Evolutionary conservation across 2,329 filamentous ascomycete genomes (phyloP), one percentile per base, ranked within the genome.

Genomic region (Fusarium tricinctum): DNA sequence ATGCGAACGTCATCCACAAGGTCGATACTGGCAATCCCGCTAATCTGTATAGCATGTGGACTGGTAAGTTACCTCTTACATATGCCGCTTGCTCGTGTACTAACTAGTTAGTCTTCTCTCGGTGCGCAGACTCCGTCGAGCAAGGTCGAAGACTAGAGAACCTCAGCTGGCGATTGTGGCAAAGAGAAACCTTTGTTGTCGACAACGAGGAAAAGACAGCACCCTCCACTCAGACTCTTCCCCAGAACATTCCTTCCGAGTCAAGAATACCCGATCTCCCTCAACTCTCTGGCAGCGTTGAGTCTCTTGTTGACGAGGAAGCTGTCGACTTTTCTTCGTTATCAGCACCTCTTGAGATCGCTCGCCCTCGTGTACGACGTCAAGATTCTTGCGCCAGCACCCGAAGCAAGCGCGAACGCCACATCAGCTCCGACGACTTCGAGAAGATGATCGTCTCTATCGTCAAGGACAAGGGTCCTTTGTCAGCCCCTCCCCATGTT

Each of bases 31-130:
- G 91, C 72, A 97, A 97, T 79, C 91, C 93, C 28, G 93, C 97
- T 81, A 97, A 94, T 77, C 88, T 98, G 51, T 97, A 96, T 82
- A 94, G 92, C 84, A 97, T 98, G 88, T 97, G 94, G 94, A 95
- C 93, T 79, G 93, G 94, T 97, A 82, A 87, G 92, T 86, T 23
- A n/a, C 57, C 38, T 51, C 48, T 38, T 30, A 12, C 12, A 26
- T 15, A 15, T 45, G 43, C 26, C 12, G 17, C 38, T 52, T 54
- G 22, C 43, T 45, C 40, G 49, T 62, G 71, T 66, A 70, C 79
- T 82, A 72, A 83, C 77, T 58, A 63, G 32, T 20, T 77, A 96
- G 94, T 98, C 63, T 97, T 98, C 78, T 95, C 94, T 51, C 93
- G 94, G 81, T 97, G 95, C 80, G 93, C 94, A 77, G 93, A 96